phyloP scores from a whole-genome alignment of 140 eudicot genomes.

The Ambrosia hybrid region DNA sequence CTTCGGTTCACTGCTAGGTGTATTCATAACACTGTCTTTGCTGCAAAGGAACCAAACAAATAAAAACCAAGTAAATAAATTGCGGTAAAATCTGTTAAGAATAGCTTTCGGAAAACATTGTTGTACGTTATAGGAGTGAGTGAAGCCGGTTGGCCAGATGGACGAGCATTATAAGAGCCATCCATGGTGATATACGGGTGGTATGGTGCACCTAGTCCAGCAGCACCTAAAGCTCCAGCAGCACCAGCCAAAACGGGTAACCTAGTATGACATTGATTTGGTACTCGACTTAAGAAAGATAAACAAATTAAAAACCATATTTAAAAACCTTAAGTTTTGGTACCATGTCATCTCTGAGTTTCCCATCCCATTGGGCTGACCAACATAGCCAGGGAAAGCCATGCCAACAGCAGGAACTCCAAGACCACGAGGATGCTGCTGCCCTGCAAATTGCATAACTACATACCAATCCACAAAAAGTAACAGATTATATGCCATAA shows the following conservation, averaged over 20 bases:
- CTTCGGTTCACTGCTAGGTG: slow-evolving; percentile 50
- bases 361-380: slow-evolving; percentile 81
- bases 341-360: slow-evolving; percentile 99
- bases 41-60: slow-evolving; percentile 41
- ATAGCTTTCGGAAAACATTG: neutral
- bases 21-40: slow-evolving; percentile 54
- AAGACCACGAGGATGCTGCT: slow-evolving; percentile 95
- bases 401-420: slow-evolving; percentile 99
- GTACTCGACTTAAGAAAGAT: neutral
- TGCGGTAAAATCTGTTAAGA: neutral
- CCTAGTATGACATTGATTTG: slow-evolving; percentile 40
- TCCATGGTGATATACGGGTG: slow-evolving; percentile 75
- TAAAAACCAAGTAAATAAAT: slow-evolving; percentile 6
- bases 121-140: slow-evolving; percentile 48
- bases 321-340: neutral
- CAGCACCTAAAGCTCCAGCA: slow-evolving; percentile 85
- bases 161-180: slow-evolving; percentile 65
- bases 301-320: neutral
- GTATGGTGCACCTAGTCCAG: slow-evolving; percentile 64
- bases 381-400: slow-evolving; percentile 99
- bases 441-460: slow-evolving; percentile 98
- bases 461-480: slow-evolving; percentile 25
- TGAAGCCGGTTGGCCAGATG: slow-evolving; percentile 74
- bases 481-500: neutral
- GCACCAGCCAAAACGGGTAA: slow-evolving; percentile 93